These are phyloP conservation scores for Entrophospora sp. DNA, from an alignment of 192 early-diverging fungal genomes.

Conservation along the genomic window DNA sequence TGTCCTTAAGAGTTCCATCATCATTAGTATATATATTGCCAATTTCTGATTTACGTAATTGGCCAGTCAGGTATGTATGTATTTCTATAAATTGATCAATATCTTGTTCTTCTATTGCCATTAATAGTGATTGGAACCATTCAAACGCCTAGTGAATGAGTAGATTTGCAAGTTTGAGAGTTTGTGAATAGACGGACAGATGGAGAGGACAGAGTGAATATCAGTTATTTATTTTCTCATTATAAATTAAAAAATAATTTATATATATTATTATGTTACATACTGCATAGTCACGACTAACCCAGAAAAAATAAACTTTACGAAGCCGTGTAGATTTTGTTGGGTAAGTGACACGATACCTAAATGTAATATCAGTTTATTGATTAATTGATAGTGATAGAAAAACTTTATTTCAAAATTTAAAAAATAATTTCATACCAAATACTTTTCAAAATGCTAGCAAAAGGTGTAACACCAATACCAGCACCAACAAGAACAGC, in stretches of 20 bases:
- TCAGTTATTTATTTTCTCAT: neutral
- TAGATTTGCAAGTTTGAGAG: too few relatives aligned
- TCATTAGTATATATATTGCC: slow-evolving; percentile 50
- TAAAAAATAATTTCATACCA: slow-evolving; percentile 23
- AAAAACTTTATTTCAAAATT: too few relatives aligned
- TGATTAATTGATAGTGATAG: neutral
- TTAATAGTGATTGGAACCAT: slow-evolving; percentile 55
- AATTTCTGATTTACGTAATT: slow-evolving; percentile 51
- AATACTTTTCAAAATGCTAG: slow-evolving; percentile 64
- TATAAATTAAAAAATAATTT: neutral
- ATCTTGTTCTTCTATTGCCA: slow-evolving; percentile 52
- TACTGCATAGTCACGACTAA: slow-evolving; percentile 53
- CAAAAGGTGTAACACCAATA: too few relatives aligned
- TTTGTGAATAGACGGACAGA: too few relatives aligned
- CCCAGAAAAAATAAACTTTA: slow-evolving; percentile 75
- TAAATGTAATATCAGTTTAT: neutral
- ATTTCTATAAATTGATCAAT: slow-evolving; percentile 53
- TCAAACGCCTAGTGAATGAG: slow-evolving; percentile 81
- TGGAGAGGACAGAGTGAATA: too few relatives aligned
- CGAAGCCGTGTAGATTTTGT: slow-evolving; percentile 40
- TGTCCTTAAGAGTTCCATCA: slow-evolving; percentile 29
- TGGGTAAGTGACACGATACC: slow-evolving; percentile 47
- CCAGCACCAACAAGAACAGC: slow-evolving; percentile 61
- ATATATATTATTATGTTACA: neutral
- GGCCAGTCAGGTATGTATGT: slow-evolving; percentile 61